Base-by-base conservation (phyloP, 345 rosid genomes). In the Jatropha curcas region DNA sequence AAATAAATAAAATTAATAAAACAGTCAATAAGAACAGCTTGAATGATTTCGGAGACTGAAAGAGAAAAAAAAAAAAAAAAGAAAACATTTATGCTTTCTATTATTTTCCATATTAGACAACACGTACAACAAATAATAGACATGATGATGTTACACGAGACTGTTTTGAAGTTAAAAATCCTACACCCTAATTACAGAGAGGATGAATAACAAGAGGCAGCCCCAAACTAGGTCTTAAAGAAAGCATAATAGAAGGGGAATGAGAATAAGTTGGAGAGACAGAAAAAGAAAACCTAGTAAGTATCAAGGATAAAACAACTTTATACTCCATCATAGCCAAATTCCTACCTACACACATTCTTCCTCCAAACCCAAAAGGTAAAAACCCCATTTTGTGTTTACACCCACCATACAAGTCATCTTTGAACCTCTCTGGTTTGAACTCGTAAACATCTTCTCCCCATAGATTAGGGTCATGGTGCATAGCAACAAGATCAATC, bases 351-450 rank as follows among this genome's bases (percentile, higher is more conserved):
- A 94, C 72, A 63, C 98, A 94, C 98, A 90, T 92, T 57, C 98
- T 90, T 25, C 98, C 97, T 59, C 98, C 98, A 14, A 94, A 94
- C 34, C 98, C 98, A 68, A 94, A 94, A 0, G 98, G 98, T 86
- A 94, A 74, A 65, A 79, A 94, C 8, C 97, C 98, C 98, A 94
- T 94, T 79, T 87, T 92, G 76, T 82, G 88, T 35, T 80, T 89
- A 84, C 97, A 94, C 7, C 98, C 91, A 0, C 98, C 98, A 53
- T 86, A 74, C 7, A 87, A 28, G 72, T 85, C 86, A 4, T 88
- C 86, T 56, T 60, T 65, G 57, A 94, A 94, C 76, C 98, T 90
- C 78, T 94, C 95, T 11, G 98, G 98, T n/a, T 53, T 86, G 66
- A 94, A 94, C 80, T 86, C 88, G 60, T 80, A 39, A 17, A 87